phyloP scores from a whole-genome alignment of 2,329 filamentous ascomycete genomes.

The Penicillium thymicola region DNA sequence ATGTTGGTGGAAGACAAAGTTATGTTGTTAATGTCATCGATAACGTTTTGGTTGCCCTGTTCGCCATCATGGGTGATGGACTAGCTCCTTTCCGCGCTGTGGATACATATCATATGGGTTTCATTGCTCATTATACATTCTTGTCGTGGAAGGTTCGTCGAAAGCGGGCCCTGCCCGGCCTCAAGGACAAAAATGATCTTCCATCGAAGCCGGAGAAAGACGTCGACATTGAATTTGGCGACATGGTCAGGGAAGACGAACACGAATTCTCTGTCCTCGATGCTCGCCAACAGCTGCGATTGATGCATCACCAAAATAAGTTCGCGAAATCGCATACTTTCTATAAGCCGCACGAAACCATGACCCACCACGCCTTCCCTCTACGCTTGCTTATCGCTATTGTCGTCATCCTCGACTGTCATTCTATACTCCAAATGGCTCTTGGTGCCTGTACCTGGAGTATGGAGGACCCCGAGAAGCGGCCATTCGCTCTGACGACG shows the following conservation, averaged over 20 bases:
- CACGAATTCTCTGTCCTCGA: conserved; percentile 62
- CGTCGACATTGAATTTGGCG: conserved; percentile 45
- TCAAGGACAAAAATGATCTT: conserved; percentile 68
- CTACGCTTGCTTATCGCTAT: conserved; percentile 70
- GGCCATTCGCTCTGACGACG: conserved; percentile 71
- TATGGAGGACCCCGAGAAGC: conserved; percentile 63
- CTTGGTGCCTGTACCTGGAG: conserved; percentile 76
- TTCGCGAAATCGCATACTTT: conserved; percentile 81
- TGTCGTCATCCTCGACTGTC: conserved; percentile 73
- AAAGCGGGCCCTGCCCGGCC: conserved; percentile 58
- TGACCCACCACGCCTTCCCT: conserved; percentile 77
- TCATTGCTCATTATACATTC: conserved; percentile 69
- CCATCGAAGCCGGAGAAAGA: conserved; percentile 48
- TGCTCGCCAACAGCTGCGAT: conserved; percentile 61
- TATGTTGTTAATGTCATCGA: conserved; percentile 70
- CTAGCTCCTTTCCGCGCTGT: conserved; percentile 71
- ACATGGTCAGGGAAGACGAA: conserved; percentile 45
- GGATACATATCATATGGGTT: conserved; percentile 86
- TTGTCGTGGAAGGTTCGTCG: conserved; percentile 64
- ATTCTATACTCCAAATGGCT: conserved; percentile 75
- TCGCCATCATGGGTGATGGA: conserved; percentile 68
- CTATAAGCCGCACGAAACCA: conserved; percentile 84
- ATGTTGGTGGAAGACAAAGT: conserved; percentile 68
- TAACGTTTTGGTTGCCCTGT: conserved; percentile 67
- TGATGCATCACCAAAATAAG: conserved; percentile 75